These are phyloP conservation scores for Xylariaceae sp. DNA, from an alignment of 2,329 filamentous ascomycete species.

Conservation along the genomic window DNA sequence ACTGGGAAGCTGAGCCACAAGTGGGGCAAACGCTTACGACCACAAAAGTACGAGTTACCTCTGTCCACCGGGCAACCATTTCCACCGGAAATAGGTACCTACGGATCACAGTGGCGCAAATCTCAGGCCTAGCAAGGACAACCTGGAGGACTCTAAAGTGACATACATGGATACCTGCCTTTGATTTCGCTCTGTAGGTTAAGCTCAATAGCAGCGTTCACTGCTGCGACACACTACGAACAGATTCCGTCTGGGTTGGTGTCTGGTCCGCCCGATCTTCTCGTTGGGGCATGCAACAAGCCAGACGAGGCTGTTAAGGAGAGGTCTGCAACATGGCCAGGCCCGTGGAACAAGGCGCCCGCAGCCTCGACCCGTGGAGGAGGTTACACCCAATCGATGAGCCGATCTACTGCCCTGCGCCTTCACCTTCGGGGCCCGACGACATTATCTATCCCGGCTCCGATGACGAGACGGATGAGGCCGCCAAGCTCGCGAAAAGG, in stretches of 20 bases:
- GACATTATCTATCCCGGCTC: conserved; percentile 53
- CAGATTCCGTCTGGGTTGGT: neutral
- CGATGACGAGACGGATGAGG: conserved; percentile 51
- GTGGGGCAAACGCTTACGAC: conserved; percentile 5
- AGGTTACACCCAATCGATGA: conserved; percentile 31
- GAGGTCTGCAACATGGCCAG: conserved; percentile 2
- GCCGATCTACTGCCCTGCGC: conserved; percentile 45
- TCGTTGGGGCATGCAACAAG: conserved; percentile 8
- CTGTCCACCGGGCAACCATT: conserved; percentile 11
- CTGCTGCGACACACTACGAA: neutral
- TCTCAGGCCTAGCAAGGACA: neutral
- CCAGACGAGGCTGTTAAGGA: conserved; percentile 1
- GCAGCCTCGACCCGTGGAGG: conserved; percentile 20
- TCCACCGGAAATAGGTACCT: neutral
- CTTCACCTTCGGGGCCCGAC: conserved; percentile 29
- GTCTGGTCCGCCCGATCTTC: neutral
- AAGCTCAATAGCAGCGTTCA: neutral
- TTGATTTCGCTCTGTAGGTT: neutral
- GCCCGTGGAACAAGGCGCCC: conserved; percentile 22
- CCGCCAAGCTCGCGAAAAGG: conserved; percentile 44
- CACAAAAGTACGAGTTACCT: neutral
- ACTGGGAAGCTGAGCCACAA: neutral
- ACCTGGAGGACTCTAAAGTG: neutral
- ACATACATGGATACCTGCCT: neutral
- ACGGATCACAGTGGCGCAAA: neutral